Conservation (phyloP, 2,329 filamentous ascomycete species). For the Rutstroemia sp. region DNA sequence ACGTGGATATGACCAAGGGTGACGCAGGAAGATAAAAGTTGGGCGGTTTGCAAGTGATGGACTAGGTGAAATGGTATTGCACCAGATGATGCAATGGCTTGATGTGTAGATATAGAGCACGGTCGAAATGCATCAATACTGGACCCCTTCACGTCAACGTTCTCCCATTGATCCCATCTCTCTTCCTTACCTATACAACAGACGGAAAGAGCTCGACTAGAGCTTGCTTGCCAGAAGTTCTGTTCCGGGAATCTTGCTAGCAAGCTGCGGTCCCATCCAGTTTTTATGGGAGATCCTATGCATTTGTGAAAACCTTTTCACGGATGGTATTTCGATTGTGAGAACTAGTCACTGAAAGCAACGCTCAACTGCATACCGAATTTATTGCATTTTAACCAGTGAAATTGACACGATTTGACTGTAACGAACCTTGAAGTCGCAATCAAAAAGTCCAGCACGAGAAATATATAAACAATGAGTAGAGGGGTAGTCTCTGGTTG, state of each 20-base stretch:
- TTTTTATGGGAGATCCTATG: too few relatives aligned
- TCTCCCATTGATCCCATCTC: neutral
- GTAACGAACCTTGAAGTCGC: too few relatives aligned
- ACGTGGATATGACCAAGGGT: constrained; percentile 7
- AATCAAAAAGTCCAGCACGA: too few relatives aligned
- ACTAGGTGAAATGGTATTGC: neutral
- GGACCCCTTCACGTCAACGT: neutral
- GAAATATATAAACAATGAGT: neutral
- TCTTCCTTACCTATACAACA: neutral
- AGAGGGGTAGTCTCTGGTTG: neutral
- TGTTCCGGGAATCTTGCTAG: neutral
- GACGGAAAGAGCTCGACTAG: neutral
- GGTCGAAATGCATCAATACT: constrained; percentile 4
- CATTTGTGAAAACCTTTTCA: too few relatives aligned
- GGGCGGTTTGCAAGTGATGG: neutral
- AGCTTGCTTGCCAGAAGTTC: neutral
- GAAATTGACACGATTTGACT: too few relatives aligned
- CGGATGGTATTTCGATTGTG: too few relatives aligned
- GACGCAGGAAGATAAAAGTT: constrained; percentile 9
- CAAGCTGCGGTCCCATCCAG: too few relatives aligned
- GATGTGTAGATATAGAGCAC: constrained; percentile 9
- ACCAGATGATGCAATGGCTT: neutral
- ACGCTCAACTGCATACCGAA: too few relatives aligned
- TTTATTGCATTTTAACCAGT: too few relatives aligned
- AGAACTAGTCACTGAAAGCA: too few relatives aligned